A percentile compares a stretch with the other conserved stretches of the same genome.
These are phyloP conservation scores for Neofusicoccum sp. DNA, from an alignment of 2,329 filamentous ascomycete species.

Conservation along the genomic window DNA sequence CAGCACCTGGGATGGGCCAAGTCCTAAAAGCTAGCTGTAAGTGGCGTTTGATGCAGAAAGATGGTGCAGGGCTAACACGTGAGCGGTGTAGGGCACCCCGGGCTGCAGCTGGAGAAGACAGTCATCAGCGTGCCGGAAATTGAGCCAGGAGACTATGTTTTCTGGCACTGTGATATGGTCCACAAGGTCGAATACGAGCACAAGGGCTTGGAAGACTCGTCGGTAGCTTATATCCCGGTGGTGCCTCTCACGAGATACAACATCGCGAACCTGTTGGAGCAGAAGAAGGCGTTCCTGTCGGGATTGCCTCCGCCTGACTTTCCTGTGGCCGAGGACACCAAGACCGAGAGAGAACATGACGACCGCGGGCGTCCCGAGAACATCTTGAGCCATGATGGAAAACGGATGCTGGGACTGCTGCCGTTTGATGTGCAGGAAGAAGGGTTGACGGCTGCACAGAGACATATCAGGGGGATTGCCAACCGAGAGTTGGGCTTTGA, in stretches of 20 bases:
- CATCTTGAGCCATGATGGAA: constrained; percentile 24
- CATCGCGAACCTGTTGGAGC: constrained; percentile 23
- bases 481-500: constrained; percentile 22
- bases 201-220: constrained; percentile 28
- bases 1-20: constrained; percentile 31
- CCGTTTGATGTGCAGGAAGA: constrained; percentile 27
- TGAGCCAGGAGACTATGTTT: constrained; percentile 30
- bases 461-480: constrained; percentile 24
- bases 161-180: constrained; percentile 32
- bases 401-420: constrained; percentile 25
- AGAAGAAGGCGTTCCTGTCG: constrained; percentile 23
- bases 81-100: constrained; percentile 37
- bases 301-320: constrained; percentile 25
- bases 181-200: constrained; percentile 30
- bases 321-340: neutral
- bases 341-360: constrained; percentile 17
- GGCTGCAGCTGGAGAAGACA: constrained; percentile 25
- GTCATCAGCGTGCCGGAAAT: constrained; percentile 28
- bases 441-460: constrained; percentile 25
- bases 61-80: constrained; percentile 44
- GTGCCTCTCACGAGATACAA: constrained; percentile 28
- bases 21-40: constrained; percentile 23
- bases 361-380: constrained; percentile 26
- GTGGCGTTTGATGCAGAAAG: constrained; percentile 44
- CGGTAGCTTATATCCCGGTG: constrained; percentile 29